Evolutionary conservation across 805 yeast genomes (phyloP), one percentile per base, ranked within the genome.

Genomic region (Myxozyma monticola): DNA sequence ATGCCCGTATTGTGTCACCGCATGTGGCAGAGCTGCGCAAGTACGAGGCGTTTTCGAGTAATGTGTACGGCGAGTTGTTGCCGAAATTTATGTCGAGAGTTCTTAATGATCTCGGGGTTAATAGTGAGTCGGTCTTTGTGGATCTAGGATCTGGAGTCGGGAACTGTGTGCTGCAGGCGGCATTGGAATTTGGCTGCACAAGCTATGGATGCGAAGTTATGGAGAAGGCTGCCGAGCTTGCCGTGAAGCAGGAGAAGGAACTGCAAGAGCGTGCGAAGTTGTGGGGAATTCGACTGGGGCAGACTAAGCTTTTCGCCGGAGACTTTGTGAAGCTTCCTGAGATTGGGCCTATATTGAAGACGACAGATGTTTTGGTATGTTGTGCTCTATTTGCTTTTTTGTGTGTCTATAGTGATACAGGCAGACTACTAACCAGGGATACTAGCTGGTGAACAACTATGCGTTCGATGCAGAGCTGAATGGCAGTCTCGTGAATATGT

Each of bases 121-220:
- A 71, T 31, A 73, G 79, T 1, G 68, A 67, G 1, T 76, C 79
- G 37, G 77, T 73, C n/a, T 89, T 88, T 62, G 80, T 90, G 55
- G 97, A 90, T 68, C 72, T 90, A 21, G 97, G 97, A 0, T 88
- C 96, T 0, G 97, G 97, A 14, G 96, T 90, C 14, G 97, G 96
- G 0, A 90, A 90, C 64, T 88, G 96, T 50, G 84, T 85, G 0
- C 76, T 89, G 36, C 96, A 89, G 65, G 95, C 96, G 0, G 88
- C 96, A 0, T 67, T 90, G 30, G 96, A 89, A 61, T 81, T 79
- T 64, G 96, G 96, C 1, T 85, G 89, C 53, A 74, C 74, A 45
- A 83, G 95, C 66, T 88, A 86, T 62, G 97, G 97, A 0, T 87
- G 91, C 67, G 97, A 90, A 65, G 78, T 90, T 41, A 89, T 89